Conservation (phyloP, 345 rosid species). For the Acer negundo region DNA sequence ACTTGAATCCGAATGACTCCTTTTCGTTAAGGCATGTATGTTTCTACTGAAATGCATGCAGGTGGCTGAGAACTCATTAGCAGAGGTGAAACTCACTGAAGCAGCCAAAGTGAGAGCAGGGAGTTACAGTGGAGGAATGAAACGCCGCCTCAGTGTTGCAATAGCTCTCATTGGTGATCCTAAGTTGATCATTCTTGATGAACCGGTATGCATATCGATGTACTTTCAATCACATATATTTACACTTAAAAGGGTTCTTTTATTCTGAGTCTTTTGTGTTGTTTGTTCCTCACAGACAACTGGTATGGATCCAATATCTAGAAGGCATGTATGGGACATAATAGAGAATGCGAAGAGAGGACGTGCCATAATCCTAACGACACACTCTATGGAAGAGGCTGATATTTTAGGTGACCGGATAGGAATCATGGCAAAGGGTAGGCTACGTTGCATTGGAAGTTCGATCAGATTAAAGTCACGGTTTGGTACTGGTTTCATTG, state of each 20-base stretch:
- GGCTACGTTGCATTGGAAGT: conserved; percentile 86
- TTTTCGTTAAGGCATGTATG: background rate
- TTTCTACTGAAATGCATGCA: conserved; percentile 21
- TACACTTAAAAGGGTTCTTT: background rate
- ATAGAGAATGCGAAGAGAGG: conserved; percentile 84
- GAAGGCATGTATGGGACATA: conserved; percentile 94
- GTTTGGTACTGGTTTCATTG: conserved; percentile 83
- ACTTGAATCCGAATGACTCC: background rate
- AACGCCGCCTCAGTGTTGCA: conserved; percentile 91
- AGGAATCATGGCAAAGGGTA: conserved; percentile 94
- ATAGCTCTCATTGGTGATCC: conserved; percentile 86
- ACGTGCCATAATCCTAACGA: conserved; percentile 77
- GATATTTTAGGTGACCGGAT: conserved; percentile 88
- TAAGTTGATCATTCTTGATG: conserved; percentile 80
- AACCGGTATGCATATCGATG: conserved; percentile 49
- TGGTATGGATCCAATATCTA: conserved; percentile 93
- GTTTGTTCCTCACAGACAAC: conserved; percentile 59
- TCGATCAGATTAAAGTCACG: conserved; percentile 86
- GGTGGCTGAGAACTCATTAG: conserved; percentile 65
- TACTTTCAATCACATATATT: background rate
- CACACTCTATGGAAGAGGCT: conserved; percentile 98
- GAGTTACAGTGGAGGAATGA: conserved; percentile 95
- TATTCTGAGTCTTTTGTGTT: background rate
- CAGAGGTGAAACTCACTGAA: conserved; percentile 64
- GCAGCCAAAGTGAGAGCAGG: conserved; percentile 69